Conservation (phyloP, 495 filamentous ascomycete genomes). For the Rusavskia elegans region DNA sequence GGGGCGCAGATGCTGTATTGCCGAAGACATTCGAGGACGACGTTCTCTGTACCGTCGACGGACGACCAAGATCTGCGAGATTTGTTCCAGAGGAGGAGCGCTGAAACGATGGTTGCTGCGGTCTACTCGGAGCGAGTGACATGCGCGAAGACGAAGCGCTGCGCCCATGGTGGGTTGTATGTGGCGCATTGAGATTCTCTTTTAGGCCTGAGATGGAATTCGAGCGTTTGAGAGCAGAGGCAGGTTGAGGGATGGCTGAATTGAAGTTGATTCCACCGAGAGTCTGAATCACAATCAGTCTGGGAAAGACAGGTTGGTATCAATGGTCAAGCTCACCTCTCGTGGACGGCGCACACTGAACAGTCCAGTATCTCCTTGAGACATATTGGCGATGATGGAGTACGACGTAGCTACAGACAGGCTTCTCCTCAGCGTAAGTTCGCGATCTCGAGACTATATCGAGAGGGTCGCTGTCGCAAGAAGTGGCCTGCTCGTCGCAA, state of each 20-base stretch:
- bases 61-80: constrained; percentile 50
- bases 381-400: constrained; percentile 32
- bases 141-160: constrained; percentile 70
- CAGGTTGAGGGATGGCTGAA: constrained; percentile 68
- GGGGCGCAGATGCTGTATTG: constrained; percentile 17
- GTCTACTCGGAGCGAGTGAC: constrained; percentile 64
- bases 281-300: constrained; percentile 36
- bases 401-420: too few relatives aligned
- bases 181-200: constrained; percentile 49
- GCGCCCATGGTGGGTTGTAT: constrained; percentile 56
- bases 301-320: not conserved
- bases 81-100: constrained; percentile 68
- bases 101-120: constrained; percentile 69
- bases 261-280: constrained; percentile 63
- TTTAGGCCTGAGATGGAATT: constrained; percentile 60
- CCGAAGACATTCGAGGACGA: constrained; percentile 58
- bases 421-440: too few relatives aligned
- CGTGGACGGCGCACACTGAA: constrained; percentile 59
- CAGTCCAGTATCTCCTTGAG: constrained; percentile 50
- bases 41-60: constrained; percentile 74
- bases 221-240: constrained; percentile 91
- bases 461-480: not conserved
- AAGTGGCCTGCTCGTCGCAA: too few relatives aligned
- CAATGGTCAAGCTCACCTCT: constrained; percentile 32
- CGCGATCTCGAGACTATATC: too few relatives aligned